Percentiles rank a stretch among this genome's conserved stretches.
phyloP scores from a whole-genome alignment of 352 stramenopile genomes.

The Phytophthora capsici region DNA sequence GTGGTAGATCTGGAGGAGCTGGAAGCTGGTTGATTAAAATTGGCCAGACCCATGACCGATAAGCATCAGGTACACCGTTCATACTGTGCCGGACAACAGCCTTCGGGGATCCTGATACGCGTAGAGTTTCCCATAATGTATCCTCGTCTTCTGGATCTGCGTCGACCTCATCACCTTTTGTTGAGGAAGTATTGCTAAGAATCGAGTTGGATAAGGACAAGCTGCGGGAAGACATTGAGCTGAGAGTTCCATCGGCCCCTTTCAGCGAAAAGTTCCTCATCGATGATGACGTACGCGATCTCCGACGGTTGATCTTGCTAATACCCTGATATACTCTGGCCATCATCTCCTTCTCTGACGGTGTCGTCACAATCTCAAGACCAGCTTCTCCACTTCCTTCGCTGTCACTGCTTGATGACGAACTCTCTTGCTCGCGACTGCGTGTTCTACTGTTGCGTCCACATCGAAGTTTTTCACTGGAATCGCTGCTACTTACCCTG shows the following conservation, averaged over 20 bases:
- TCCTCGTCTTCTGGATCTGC: constrained; percentile 37
- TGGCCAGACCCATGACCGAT: constrained; percentile 77
- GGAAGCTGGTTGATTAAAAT: constrained; percentile 63
- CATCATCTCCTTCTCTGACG: constrained; percentile 75
- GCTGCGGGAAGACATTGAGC: constrained; percentile 49
- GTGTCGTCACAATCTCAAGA: constrained; percentile 71
- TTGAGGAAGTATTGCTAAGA: constrained; percentile 48
- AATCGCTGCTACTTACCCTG: constrained; percentile 25
- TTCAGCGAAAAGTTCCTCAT: constrained; percentile 59
- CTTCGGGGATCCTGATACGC: constrained; percentile 33
- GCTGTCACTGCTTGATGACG: constrained; percentile 33
- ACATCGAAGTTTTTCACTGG: constrained; percentile 29
- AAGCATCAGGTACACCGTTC: constrained; percentile 64
- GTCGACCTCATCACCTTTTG: constrained; percentile 35
- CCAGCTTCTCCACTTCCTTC: constrained; percentile 43
- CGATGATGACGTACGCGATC: constrained; percentile 68
- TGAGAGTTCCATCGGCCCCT: constrained; percentile 39
- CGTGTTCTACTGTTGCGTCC: constrained; percentile 25
- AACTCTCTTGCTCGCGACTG: constrained; percentile 25
- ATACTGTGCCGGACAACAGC: constrained; percentile 55
- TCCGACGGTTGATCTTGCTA: constrained; percentile 73
- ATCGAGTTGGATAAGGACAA: constrained; percentile 69
- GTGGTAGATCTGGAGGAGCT: constrained; percentile 43
- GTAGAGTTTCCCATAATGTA: constrained; percentile 54
- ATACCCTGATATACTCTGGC: constrained; percentile 73